Percentiles rank a stretch among this genome's conserved stretches.
phyloP scores from a whole-genome alignment of 345 rosid genomes.

The Eucalyptus lansdowneana region DNA sequence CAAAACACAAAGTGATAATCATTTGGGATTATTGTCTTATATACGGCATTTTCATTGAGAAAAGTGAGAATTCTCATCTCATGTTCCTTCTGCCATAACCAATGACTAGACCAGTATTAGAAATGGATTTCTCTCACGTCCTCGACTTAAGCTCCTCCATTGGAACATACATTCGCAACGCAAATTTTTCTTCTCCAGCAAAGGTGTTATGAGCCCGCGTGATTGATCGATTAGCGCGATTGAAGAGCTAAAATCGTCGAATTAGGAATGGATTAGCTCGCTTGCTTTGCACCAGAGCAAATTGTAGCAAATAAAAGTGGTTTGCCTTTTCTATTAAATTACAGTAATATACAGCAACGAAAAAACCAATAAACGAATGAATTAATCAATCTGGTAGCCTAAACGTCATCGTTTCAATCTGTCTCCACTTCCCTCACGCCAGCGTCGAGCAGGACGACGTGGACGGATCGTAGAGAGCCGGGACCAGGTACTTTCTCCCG shows the following conservation, averaged over 20 bases:
- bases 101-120: not conserved
- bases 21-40: not conserved
- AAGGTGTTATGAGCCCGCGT: not conserved
- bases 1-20: not conserved
- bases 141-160: not conserved
- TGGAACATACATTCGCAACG: not conserved
- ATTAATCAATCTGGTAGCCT: not conserved
- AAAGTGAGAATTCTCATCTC: not conserved
- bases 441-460: slow-evolving; percentile 45
- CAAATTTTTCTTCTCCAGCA: not conserved
- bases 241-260: not conserved
- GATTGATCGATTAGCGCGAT: not conserved
- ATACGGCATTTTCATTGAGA: not conserved
- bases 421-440: slow-evolving; percentile 12
- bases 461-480: slow-evolving; percentile 69
- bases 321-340: not conserved
- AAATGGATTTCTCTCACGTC: not conserved
- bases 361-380: not conserved
- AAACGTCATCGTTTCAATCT: not conserved
- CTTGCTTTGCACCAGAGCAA: not conserved
- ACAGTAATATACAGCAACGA: not conserved
- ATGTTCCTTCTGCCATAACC: not conserved
- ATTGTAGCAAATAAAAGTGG: not conserved
- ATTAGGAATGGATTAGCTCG: not conserved
- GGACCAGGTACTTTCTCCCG: slow-evolving; percentile 68